Evolutionary conservation across 768 basidiomycete species (phyloP), one percentile per base, ranked within the genome.

Genomic region (Exsudoporus frostii): DNA sequence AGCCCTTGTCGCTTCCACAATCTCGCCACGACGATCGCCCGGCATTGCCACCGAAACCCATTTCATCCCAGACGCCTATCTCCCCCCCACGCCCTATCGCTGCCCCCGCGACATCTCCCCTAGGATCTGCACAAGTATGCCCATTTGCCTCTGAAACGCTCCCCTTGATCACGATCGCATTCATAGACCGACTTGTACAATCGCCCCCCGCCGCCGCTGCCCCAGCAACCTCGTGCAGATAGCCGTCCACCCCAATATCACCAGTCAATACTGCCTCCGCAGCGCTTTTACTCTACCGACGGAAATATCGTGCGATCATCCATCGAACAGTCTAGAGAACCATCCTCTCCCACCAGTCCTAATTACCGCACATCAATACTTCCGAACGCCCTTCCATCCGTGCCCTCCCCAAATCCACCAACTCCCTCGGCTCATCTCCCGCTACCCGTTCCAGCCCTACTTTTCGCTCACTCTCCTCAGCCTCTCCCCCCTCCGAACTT

Each of bases 401-500:
- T 65, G 36, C 60, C 62, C 53, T 64, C 56, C 33, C 42, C 71
- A 45, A 44, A 59, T 48, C 61, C 64, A n/a, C 70, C 71, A 51
- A 59, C 57, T 59, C 63, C 66, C 38, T 65, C 65, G 17, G 55
- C 47, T 61, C 63, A 48, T 8, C n/a, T 33, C 44, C 53, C 41
- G 19, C 55, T 56, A 57, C 58, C 58, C 8, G 50, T 60, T 13
- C 61, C 55, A 8, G 34, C 59, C 50, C 58, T 61, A 42, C 10
- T 55, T 5, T 42, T 51, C 14, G 58, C 68, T 45, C 66, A 65
- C 6, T 66, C 72, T 7, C 65, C 64, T 15, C 71, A 51, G 33
- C 58, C 51, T 51, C 62, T 39, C 39, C 55, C 73, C 15, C 78
- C 58, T 55, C 78, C 81, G 29, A 82, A 86, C 73, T 70, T 88